A percentile compares a stretch with the other conserved stretches of the same genome.
phyloP scores from a whole-genome alignment of 495 filamentous ascomycete species.

The Hypoxylon fragiforme region DNA sequence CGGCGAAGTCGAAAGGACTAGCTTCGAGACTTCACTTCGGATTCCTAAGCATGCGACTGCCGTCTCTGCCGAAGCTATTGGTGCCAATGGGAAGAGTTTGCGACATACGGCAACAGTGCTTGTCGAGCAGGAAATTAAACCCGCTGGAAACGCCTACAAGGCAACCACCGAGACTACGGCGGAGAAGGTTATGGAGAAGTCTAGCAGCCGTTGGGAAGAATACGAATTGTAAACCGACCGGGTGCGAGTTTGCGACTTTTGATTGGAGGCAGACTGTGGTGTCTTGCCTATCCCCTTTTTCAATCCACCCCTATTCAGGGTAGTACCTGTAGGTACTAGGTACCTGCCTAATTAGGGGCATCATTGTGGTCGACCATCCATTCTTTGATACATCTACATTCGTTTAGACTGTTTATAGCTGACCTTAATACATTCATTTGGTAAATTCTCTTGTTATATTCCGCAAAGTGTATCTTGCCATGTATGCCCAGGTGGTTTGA shows the following conservation, averaged over 20 bases:
- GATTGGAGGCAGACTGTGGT: no score
- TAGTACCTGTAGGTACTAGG: no score
- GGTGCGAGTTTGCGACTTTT: no score
- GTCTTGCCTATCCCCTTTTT: no score
- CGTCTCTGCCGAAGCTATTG: slow-evolving; percentile 40
- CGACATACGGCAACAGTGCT: slow-evolving; percentile 26
- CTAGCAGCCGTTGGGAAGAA: slow-evolving; percentile 7
- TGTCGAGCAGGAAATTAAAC: slow-evolving; percentile 35
- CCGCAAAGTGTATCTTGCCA: no score
- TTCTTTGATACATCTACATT: background rate
- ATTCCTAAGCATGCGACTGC: slow-evolving; percentile 12
- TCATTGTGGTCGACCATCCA: no score
- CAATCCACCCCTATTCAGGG: no score
- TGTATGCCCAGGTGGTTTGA: no score
- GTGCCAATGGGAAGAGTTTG: slow-evolving; percentile 28
- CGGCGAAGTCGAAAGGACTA: slow-evolving; percentile 33
- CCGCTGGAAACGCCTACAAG: background rate
- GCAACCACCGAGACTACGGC: background rate
- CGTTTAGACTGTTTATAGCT: background rate
- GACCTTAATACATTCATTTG: slow-evolving; percentile 17
- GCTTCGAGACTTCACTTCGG: slow-evolving; percentile 41
- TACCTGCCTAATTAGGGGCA: no score
- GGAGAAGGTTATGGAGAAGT: background rate
- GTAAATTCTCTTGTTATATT: no score
- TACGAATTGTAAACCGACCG: slow-evolving; percentile 11